Conservation (phyloP, 2,329 filamentous ascomycete species). For the Aspergillus sp. region DNA sequence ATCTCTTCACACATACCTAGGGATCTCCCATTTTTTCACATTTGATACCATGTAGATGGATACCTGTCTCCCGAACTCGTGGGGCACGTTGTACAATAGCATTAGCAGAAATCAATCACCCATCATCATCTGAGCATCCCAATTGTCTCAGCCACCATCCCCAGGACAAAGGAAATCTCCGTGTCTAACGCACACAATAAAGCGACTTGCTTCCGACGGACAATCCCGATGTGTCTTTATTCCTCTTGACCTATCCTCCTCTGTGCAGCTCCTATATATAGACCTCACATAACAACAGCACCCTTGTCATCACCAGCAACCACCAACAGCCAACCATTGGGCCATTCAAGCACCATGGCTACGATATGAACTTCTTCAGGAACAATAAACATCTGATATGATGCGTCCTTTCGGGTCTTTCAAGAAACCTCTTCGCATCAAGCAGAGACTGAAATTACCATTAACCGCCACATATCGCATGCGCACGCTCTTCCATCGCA, state of each 20-base stretch:
- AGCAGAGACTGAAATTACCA: not conserved
- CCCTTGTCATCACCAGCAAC: not conserved
- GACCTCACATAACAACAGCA: not conserved
- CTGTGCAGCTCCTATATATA: not conserved
- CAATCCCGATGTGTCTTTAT: not conserved
- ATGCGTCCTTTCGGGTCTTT: too few species aligned
- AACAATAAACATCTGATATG: too few species aligned
- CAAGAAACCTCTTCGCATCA: not conserved
- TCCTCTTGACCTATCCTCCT: not conserved
- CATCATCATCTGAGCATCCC: not conserved
- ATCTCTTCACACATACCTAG: not conserved
- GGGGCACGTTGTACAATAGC: conserved; percentile 3
- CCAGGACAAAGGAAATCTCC: not conserved
- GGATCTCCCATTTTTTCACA: not conserved
- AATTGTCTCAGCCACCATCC: not conserved
- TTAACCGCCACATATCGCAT: not conserved
- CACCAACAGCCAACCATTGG: not conserved
- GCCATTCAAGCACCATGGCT: not conserved
- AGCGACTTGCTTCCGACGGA: not conserved
- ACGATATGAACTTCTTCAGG: too few species aligned
- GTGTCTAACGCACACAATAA: not conserved
- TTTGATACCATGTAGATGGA: conserved; percentile 6
- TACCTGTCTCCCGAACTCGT: conserved; percentile 3
- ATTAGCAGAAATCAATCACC: not conserved
- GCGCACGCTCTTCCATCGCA: not conserved